Evolutionary conservation across 768 basidiomycete genomes (phyloP), one percentile per base, ranked within the genome.

Genomic region (Imleria badia): DNA sequence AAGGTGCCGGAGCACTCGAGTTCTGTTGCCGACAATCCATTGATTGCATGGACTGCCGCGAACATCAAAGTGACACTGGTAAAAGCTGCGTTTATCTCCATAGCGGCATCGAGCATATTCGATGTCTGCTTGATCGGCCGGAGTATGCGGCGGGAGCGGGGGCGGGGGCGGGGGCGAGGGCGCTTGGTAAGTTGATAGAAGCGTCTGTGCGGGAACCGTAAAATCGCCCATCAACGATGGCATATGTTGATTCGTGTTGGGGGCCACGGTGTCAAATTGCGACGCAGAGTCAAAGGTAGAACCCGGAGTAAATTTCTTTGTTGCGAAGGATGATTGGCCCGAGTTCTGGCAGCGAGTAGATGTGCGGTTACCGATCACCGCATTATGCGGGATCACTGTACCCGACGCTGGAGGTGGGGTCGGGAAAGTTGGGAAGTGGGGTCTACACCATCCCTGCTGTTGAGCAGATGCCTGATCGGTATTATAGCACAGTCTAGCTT

Each of bases 11-110:
- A 68, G 61, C 0, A 70, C 60, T 23, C 60, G 59, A 14, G 57
- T 51, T 29, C 68, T 48, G 31, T 70, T 66, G 9, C 68, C 68
- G 35, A 64, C 55, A 22, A 70, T 60, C 54, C 60, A 67, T 39
- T 54, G 54, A 35, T 61, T 63, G 47, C 68, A 70, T 7, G 66
- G 65, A 40, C 54, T 61, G 3, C 61, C 68, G 4, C 47, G 36
- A 26, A 64, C 45, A 38, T 60, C 65, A 39, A 69, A 71, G 26
- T 56, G 68, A 22, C 68, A 69, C 11, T 42, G 60, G 47, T 69
- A 69, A 42, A 61, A 57, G 36, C 59, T 58, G 1, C 56, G 51
- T 43, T 58, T 60, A 3, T 45, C 35, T 22, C 55, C 55, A 35
- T 69, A 68, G 26, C 54, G 64, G 33, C 40, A 40, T 29, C 52